Evolutionary conservation across 164 flowering plant species (phyloP), one percentile per base, ranked within the genome.

Genomic region (Tetracentron sinense): DNA sequence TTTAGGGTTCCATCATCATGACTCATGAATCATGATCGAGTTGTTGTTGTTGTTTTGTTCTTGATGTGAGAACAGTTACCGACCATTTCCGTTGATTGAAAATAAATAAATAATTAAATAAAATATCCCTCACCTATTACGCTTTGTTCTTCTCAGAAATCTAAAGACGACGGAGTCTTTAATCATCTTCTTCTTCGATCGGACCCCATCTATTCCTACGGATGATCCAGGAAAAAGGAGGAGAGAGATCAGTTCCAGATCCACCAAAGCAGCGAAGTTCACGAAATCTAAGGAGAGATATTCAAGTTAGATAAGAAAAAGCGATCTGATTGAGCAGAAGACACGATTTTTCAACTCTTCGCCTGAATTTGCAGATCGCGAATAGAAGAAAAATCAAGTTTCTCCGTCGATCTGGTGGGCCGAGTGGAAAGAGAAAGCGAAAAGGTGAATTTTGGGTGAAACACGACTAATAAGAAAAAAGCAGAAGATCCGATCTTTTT

Each of bases 221-320:
- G 15, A 42, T 58, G 28, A 22, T 6, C 5, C 2, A 3, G 44
- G 42, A 23, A 15, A 15, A 61, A 31, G 23, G 7, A 25, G 56
- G n/a, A 35, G 8, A 23, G 30, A 35, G 31, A 25, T 30, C n/a
- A 16, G 21, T 21, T 35, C 26, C 15, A 1, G 25, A 31, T 50
- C 46, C 56, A 17, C 7, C 12, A 47, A 44, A n/a, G n/a, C 16
- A 56, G 60, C 25, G 25, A 14, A n/a, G 7, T n/a, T 25, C 12
- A 49, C 47, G 42, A 15, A 21, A 56, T 35, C 25, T 20, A 33
- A 52, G 65, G 33, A 62, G 58, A n/a, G 23, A 19, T 48, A 22
- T 62, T 49, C 25, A 11, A 6, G 15, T 15, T 8, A 2, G 8
- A 60, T 46, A 29, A 38, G 25, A 15, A 16, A 44, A 42, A 11